These are phyloP conservation scores for Trametopsis cervina DNA, from an alignment of 768 basidiomycete genomes.

Conservation along the genomic window DNA sequence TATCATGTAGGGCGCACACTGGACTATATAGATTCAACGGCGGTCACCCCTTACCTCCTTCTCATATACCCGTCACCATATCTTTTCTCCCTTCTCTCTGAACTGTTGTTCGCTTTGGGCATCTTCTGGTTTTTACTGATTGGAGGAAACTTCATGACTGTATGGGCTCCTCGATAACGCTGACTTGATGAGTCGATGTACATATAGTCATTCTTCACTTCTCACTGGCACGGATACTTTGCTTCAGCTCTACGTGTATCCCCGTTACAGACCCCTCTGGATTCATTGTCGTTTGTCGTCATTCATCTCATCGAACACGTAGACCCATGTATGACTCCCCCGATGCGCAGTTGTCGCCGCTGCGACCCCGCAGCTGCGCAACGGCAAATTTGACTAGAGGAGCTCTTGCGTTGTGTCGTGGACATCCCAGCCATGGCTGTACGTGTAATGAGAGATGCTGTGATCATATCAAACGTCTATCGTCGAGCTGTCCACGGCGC, in stretches of 20 bases:
- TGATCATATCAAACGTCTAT: too few relatives aligned
- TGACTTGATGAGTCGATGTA: constrained; percentile 20
- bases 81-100: constrained; percentile 25
- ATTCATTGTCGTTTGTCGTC: too few relatives aligned
- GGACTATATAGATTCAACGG: constrained; percentile 64
- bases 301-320: too few relatives aligned
- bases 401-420: too few relatives aligned
- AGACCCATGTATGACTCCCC: too few relatives aligned
- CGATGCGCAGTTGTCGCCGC: too few relatives aligned
- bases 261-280: neutral
- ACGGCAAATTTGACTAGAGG: too few relatives aligned
- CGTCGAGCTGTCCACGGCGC: too few relatives aligned
- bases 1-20: constrained; percentile 70
- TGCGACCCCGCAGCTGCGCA: too few relatives aligned
- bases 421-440: too few relatives aligned
- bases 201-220: constrained; percentile 19
- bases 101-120: constrained; percentile 17
- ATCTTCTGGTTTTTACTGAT: constrained; percentile 17
- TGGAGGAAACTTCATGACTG: constrained; percentile 15
- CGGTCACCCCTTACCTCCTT: constrained; percentile 50
- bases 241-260: constrained; percentile 6
- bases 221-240: constrained; percentile 14
- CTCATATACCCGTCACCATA: constrained; percentile 68
- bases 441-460: too few relatives aligned
- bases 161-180: constrained; percentile 12